Base-by-base conservation (phyloP, 2,329 filamentous ascomycete genomes). In the Dactylonectria estremocensis region DNA sequence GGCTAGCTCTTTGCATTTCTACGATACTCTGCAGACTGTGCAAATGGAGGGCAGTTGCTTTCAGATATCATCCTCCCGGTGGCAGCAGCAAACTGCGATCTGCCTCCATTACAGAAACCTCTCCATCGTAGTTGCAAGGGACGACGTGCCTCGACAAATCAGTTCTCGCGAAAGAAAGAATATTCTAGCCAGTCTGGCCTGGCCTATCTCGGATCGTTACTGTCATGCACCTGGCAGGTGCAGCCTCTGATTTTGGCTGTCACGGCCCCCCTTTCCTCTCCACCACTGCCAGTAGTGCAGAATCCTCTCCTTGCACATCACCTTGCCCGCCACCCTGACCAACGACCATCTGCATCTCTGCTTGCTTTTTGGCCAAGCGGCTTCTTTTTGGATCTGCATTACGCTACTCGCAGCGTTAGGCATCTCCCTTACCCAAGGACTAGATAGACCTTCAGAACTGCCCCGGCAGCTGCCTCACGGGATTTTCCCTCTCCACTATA, bases 301-400 rank as follows among this genome's bases (percentile, higher is more conserved):
- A 61, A 52, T 64, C 61, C 56, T 28, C 24, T 7, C 7, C 24
- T 28, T 28, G 24, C 24, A 28, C 69, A 67, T 64, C 70, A 69
- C 65, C 62, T 33, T 24, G 45, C 58, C 46, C 48, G 33, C 37
- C 28, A 14, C 3, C 59, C 31, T 20, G 40, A 54, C 43, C 22
- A 56, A 53, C 43, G 37, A 5, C 52, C 28, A n/a, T 33, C 35
- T 52, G 37, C 46, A 22, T 37, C 59, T 35, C 37, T 24, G n/a
- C 61, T 8, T 45, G 31, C 33, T 60, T 71, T 70, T 55, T 70
- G 65, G 66, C 57, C 48, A 67, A 67, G 43, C 66, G 53, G 37
- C 37, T 40, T 58, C 57, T 75, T 76, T 77, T 77, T 75, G 75
- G 74, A 75, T 69, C 66, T 64, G 69, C 67, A 74, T 77, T 60